Base-by-base conservation (phyloP, 2,329 filamentous ascomycete species). In the Diaporthe citri region DNA sequence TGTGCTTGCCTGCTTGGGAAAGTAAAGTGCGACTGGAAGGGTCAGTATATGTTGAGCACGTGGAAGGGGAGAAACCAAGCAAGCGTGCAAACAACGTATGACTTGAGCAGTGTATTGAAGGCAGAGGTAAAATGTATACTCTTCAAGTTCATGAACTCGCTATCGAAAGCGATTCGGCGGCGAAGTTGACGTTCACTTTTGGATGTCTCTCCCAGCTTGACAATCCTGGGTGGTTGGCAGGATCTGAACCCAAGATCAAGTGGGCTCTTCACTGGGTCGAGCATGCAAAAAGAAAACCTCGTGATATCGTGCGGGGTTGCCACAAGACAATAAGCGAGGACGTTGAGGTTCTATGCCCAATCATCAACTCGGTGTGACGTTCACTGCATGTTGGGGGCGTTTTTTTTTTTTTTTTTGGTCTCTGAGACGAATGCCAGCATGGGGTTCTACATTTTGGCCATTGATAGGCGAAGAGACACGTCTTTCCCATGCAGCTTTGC, bases 271-370 rank as follows among this genome's bases (percentile, higher is more conserved):
- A 66, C 7, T 6, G 6, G 6, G 31, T 15, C 20, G 28, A n/a
- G 52, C 31, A 52, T 12, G 46, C 46, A 67, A n/a, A 52, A 22
- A 36, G 39, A 22, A 36, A 25, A 20, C 9, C 62, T 20, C 48
- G 31, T 52, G 62, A 28, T 52, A 20, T 52, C n/a, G 62, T 67
- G 62, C 62, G 62, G 62, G 62, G 62, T 67, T 34, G 43, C 22
- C 43, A 51, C 17, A 12, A 8, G 25, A 3, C 36, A 36, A 25
- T n/a, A 20, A 4, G 43, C 13, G 36, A n/a, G 22, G 62, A 13
- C 20, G 17, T 25, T 25, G 36, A 39, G 22, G 7, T 25, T 17
- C 28, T 51, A 25, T 67, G 12, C 46, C 31, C 62, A 51, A 28
- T 34, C 15, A 9, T 17, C 17, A 36, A 4, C 20, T 51, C 36